These are phyloP conservation scores for Cucumis sativus DNA, from an alignment of 306 rosid genomes.

Conservation along the genomic window Cucumber_9930_V3 NC_026659.2:14265001-14265500, in stretches of 20 bases:
- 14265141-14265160: neutral
- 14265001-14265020: neutral
- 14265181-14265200: slow-evolving; percentile 80
- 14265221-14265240: slow-evolving; percentile 88
- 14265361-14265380: slow-evolving; percentile 42
- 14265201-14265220: slow-evolving; percentile 51
- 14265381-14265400: slow-evolving; percentile 51
- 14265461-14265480: neutral
- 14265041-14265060: neutral
- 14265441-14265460: neutral
- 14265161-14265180: slow-evolving; percentile 7
- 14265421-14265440: slow-evolving; percentile 1
- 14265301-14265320: slow-evolving; percentile 39
- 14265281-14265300: slow-evolving; percentile 66
- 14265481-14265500: slow-evolving; percentile 34
- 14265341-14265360: slow-evolving; percentile 52
- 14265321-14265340: slow-evolving; percentile 49
- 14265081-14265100: neutral
- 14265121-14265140: neutral
- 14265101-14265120: neutral
- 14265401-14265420: slow-evolving; percentile 9
- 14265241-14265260: slow-evolving; percentile 70
- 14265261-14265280: slow-evolving; percentile 57
- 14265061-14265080: neutral
- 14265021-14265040: too few species aligned